These are phyloP conservation scores for Xylariales sp. DNA, from an alignment of 2,329 filamentous ascomycete species.

Conservation along the genomic window DNA sequence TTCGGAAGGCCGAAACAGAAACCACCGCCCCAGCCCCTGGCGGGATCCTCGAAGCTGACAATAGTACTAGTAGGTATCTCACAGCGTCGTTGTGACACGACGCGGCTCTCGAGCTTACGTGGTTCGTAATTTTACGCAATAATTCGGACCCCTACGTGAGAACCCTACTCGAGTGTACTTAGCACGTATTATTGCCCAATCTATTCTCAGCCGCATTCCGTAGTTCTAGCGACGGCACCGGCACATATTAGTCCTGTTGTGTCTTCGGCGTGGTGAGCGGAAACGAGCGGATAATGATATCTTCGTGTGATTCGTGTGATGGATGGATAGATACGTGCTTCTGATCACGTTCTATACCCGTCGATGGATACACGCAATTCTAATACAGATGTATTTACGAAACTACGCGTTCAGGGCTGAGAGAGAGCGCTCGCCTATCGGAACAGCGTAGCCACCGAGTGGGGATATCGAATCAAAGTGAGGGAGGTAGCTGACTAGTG, in stretches of 20 bases:
- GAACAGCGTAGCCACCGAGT: constrained; percentile 16
- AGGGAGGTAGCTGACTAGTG: neutral
- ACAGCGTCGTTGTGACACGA: constrained; percentile 12
- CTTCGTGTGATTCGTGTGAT: constrained; percentile 6
- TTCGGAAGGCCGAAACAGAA: constrained; percentile 6
- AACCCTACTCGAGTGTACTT: no score
- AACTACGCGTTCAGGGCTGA: neutral
- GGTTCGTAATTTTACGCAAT: neutral
- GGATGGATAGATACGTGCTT: constrained; percentile 4
- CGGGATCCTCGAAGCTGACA: neutral
- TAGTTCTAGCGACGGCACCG: neutral
- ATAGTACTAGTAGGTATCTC: neutral
- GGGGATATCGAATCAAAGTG: constrained; percentile 1
- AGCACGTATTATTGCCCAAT: neutral
- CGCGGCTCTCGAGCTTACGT: constrained; percentile 6
- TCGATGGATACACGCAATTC: neutral
- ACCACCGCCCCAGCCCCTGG: constrained; percentile 8
- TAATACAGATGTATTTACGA: neutral
- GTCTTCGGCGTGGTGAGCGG: constrained; percentile 2
- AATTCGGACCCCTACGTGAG: neutral
- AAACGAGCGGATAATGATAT: neutral
- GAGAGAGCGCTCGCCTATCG: constrained; percentile 16
- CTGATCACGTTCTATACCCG: constrained; percentile 11
- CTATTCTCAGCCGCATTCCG: neutral
- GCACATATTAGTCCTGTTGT: neutral